Evolutionary conservation across 2,329 filamentous ascomycete species (phyloP), one percentile per base, ranked within the genome.

Genomic region (Alternaria sp.): DNA sequence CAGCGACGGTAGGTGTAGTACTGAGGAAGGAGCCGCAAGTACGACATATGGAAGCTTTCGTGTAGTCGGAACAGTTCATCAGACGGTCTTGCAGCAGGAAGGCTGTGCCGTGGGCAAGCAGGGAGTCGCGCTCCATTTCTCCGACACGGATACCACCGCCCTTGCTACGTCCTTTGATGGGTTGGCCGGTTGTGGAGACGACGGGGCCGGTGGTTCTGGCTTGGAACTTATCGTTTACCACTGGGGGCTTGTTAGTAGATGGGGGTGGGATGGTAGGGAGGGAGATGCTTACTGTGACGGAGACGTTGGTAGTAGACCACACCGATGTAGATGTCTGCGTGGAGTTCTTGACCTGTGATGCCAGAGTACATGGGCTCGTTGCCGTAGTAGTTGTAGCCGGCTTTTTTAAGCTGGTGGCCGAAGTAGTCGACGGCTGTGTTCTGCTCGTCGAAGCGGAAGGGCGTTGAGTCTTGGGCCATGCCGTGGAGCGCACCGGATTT

Each of bases 171-270:
- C 96, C 96, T 85, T 98, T 97, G 85, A 99, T 96, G 44, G 96
- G 96, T 79, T 99, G 96, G 30, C 95, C 94, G 0, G 95, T 98
- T 15, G 96, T 89, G 23, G 91, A 88, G 59, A 96, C 96, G 46
- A 97, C 91, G 1, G 94, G 94, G 59, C 96, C 96, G 0, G 96
- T 98, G 3, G 96, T 98, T 81, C 96, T 90, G 20, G 53, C 96
- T 81, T 99, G 96, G 86, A 92, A 99, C 83, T 99, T 99, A 82
- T 99, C 96, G 87, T 97, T 98, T 60, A 99, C 96, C 96, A 99
- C 49, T 53, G 6, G 8, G 14, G 14, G n/a, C 4, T 41, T 53
- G 30, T 53, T 37, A 53, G 49, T 23, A 23, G 10, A 15, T 37
- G 14, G 14, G 5, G 47, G 20, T 5, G 30, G 4, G 12, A 23